phyloP scores from a whole-genome alignment of 768 basidiomycete genomes.

The Mycena alexandri region DNA sequence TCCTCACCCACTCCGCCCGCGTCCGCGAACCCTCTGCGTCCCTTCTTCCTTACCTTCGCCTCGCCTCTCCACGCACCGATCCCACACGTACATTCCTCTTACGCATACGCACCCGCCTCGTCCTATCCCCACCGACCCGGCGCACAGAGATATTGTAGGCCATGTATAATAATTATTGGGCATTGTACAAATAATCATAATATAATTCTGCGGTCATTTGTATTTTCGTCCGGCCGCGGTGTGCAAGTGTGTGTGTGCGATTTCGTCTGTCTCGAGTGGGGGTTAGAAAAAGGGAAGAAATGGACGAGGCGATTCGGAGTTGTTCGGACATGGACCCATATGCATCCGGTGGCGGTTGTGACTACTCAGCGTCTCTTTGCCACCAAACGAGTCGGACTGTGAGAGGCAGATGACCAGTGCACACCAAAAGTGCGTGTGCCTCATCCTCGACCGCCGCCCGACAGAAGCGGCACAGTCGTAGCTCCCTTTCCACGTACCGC shows the following conservation, averaged over 20 bases:
- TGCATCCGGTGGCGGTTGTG: too few species aligned
- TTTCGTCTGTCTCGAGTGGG: too few species aligned
- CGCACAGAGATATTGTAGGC: conserved; percentile 17
- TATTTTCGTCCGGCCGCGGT: too few species aligned
- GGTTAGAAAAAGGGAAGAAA: too few species aligned
- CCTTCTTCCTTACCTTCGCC: too few species aligned
- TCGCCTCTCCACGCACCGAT: too few species aligned
- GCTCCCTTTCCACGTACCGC: neutral
- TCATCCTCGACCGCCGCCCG: conserved; percentile 12
- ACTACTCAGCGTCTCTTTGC: too few species aligned
- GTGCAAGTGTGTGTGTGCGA: too few species aligned
- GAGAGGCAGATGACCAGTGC: neutral
- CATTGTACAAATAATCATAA: conserved; percentile 20
- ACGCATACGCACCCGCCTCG: neutral
- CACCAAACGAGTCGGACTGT: too few species aligned
- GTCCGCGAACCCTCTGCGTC: neutral
- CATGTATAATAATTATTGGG: neutral
- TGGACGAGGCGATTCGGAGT: too few species aligned
- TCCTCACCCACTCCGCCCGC: neutral
- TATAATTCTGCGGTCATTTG: neutral
- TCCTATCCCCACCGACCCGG: conserved; percentile 1
- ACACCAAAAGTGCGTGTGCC: conserved; percentile 9
- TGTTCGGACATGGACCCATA: too few species aligned
- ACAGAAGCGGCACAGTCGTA: conserved; percentile 17
- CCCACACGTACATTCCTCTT: too few species aligned